A percentile compares a stretch with the other conserved stretches of the same genome.
These are phyloP conservation scores for Serendipita vermifera DNA, from an alignment of 768 basidiomycete genomes.

Conservation along the genomic window DNA sequence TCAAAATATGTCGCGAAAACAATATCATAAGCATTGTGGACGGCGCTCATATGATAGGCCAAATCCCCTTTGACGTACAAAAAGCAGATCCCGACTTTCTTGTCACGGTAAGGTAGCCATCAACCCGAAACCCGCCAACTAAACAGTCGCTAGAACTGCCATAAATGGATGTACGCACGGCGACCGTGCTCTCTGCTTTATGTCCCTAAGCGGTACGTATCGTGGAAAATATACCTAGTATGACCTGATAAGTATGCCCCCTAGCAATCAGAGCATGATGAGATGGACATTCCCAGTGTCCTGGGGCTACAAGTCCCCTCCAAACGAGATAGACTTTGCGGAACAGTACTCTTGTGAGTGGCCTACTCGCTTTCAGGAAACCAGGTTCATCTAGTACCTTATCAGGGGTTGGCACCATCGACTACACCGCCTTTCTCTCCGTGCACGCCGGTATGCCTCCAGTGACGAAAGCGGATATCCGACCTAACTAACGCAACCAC, in stretches of 20 bases:
- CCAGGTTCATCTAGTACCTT: constrained; percentile 23
- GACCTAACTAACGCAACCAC: neutral
- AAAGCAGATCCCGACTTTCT: constrained; percentile 44
- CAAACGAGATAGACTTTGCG: constrained; percentile 28
- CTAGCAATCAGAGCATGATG: constrained; percentile 52
- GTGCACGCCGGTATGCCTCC: constrained; percentile 35
- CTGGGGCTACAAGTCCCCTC: constrained; percentile 37
- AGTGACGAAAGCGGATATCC: neutral
- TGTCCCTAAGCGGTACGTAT: constrained; percentile 48
- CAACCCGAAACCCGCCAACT: neutral
- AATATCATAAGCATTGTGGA: constrained; percentile 60
- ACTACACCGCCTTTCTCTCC: constrained; percentile 41
- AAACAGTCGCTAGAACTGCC: constrained; percentile 47
- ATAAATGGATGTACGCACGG: constrained; percentile 74
- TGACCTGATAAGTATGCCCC: neutral
- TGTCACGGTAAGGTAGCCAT: neutral
- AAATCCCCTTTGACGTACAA: constrained; percentile 44
- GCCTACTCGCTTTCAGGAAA: neutral
- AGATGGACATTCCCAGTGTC: constrained; percentile 48
- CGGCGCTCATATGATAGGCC: constrained; percentile 68
- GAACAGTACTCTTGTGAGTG: constrained; percentile 38
- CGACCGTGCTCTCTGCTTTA: constrained; percentile 59
- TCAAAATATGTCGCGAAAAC: constrained; percentile 48
- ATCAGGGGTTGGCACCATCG: constrained; percentile 53
- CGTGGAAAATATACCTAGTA: neutral